A percentile compares a stretch with the other conserved stretches of the same genome.
Evolutionary conservation across 1,139 yeast species (phyloP).

Genomic region (Geotrichum aggregatum): DNA sequence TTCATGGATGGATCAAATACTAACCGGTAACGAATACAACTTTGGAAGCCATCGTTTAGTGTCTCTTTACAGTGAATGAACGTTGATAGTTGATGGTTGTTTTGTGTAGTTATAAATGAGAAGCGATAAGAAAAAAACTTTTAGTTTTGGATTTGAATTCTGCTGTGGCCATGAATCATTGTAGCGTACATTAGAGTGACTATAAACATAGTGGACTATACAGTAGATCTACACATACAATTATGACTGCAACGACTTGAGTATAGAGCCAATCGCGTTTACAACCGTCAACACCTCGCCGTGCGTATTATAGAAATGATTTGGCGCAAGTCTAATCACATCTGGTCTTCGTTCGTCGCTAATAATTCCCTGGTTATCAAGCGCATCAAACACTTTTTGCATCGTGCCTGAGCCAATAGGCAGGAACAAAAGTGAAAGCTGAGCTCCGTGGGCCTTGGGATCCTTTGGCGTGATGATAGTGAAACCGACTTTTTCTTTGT

Average conservation of each 20-base stretch:
- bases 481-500: constrained; percentile 51
- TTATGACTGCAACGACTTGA: constrained; percentile 27
- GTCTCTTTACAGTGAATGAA: too few relatives aligned
- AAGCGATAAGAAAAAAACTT: too few relatives aligned
- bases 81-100: too few relatives aligned
- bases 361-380: constrained; percentile 57
- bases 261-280: constrained; percentile 44
- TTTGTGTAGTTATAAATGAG: too few relatives aligned
- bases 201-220: too few relatives aligned
- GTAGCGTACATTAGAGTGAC: too few relatives aligned
- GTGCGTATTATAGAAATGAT: constrained; percentile 76
- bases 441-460: constrained; percentile 66
- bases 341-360: constrained; percentile 89
- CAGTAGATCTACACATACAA: too few relatives aligned
- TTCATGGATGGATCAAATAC: not conserved
- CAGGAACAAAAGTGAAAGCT: constrained; percentile 65
- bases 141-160: too few relatives aligned
- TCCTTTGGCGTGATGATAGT: constrained; percentile 68
- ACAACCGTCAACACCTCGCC: constrained; percentile 54
- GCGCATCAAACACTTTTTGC: constrained; percentile 52
- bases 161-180: too few relatives aligned
- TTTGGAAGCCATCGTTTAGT: constrained; percentile 8
- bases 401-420: constrained; percentile 54
- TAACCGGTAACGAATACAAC: constrained; percentile 8
- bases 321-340: constrained; percentile 80